These are phyloP conservation scores for Chloranthus sessilifolius DNA, from an alignment of 164 flowering plant species.

Conservation along the genomic window DNA sequence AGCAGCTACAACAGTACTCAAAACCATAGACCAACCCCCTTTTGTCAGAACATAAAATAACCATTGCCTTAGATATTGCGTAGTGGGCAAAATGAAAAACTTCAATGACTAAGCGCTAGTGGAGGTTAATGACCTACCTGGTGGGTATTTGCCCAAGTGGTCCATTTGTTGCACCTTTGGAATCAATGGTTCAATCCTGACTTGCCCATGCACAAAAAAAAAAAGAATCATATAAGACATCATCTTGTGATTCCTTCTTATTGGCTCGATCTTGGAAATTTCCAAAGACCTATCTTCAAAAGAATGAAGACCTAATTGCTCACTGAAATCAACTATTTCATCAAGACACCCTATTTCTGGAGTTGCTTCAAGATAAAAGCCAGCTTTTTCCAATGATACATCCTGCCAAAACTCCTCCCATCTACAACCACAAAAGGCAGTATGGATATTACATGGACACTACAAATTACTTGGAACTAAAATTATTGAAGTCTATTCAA, in stretches of 20 bases:
- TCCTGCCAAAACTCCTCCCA: constrained; percentile 89
- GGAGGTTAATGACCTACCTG: too few species aligned
- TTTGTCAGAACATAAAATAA: too few species aligned
- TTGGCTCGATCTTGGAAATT: constrained; percentile 20
- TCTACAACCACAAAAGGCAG: constrained; percentile 29
- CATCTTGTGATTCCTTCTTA: constrained; percentile 17
- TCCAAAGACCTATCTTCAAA: constrained; percentile 18
- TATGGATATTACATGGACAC: not conserved
- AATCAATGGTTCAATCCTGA: too few species aligned
- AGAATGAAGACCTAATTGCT: constrained; percentile 19
- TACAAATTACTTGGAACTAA: not conserved
- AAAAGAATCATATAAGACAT: constrained; percentile 29
- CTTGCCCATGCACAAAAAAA: too few species aligned
- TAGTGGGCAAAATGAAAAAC: too few species aligned
- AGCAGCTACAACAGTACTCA: too few species aligned
- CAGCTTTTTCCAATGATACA: constrained; percentile 72
- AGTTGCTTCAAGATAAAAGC: constrained; percentile 47
- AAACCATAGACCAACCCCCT: too few species aligned
- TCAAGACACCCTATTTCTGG: constrained; percentile 6
- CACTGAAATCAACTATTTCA: constrained; percentile 11
- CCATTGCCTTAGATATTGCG: too few species aligned
- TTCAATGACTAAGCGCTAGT: too few species aligned
- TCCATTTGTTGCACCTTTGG: too few species aligned
- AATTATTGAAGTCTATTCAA: not conserved
- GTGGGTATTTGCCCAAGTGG: too few species aligned